These are phyloP conservation scores for Trichoderma orchidacearum DNA, from an alignment of 495 filamentous ascomycete species.

Conservation along the genomic window DNA sequence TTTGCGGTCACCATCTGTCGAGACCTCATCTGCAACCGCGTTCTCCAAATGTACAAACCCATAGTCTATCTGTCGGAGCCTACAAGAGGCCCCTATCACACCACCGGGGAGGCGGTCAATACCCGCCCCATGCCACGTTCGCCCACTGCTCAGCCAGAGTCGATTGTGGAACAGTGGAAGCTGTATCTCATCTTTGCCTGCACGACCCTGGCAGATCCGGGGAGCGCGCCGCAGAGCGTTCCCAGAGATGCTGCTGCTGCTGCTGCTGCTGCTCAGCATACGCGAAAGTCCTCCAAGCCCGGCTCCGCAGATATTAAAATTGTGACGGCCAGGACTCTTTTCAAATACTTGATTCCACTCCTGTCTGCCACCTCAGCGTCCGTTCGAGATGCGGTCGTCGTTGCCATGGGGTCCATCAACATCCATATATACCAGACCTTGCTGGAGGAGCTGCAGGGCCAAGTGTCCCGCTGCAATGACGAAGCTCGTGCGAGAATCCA, in stretches of 20 bases:
- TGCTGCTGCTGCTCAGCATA: slow-evolving; percentile 63
- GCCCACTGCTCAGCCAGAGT: slow-evolving; percentile 67
- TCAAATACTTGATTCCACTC: slow-evolving; percentile 80
- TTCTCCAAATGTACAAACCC: slow-evolving; percentile 81
- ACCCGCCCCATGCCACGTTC: slow-evolving; percentile 29
- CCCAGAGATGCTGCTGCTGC: slow-evolving; percentile 28
- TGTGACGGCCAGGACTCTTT: slow-evolving; percentile 73
- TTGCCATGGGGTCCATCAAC: slow-evolving; percentile 87
- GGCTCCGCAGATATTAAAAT: slow-evolving; percentile 70
- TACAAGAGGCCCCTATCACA: slow-evolving; percentile 44
- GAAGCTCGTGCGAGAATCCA: slow-evolving; percentile 83
- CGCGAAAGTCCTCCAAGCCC: slow-evolving; percentile 70
- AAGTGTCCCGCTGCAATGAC: slow-evolving; percentile 66
- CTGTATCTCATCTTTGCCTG: slow-evolving; percentile 96
- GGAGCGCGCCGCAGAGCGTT: slow-evolving; percentile 28
- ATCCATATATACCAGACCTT: slow-evolving; percentile 88
- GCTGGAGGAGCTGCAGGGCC: slow-evolving; percentile 77
- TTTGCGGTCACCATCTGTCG: slow-evolving; percentile 80
- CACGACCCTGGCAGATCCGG: slow-evolving; percentile 80
- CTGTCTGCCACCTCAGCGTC: slow-evolving; percentile 60
- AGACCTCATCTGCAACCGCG: slow-evolving; percentile 80
- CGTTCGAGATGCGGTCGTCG: slow-evolving; percentile 81
- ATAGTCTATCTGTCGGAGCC: slow-evolving; percentile 69
- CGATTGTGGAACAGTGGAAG: slow-evolving; percentile 95
- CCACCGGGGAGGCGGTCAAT: slow-evolving; percentile 27